Percentiles rank a stretch among this genome's conserved stretches.
Conservation (phyloP, 345 rosid species). For the Hirschfeldia incana region DNA sequence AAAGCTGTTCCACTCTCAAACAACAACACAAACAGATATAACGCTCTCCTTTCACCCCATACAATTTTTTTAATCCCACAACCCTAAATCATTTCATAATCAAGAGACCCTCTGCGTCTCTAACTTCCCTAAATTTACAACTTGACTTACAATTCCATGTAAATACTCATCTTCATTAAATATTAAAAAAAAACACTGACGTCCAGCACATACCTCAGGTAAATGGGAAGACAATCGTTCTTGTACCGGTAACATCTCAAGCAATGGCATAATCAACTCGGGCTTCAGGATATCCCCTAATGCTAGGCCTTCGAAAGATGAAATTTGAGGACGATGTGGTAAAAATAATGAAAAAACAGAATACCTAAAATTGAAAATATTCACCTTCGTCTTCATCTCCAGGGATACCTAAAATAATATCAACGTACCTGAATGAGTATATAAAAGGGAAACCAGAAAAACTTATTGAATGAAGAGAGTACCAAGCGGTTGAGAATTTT, state of each 20-base stretch:
- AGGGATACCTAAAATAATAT: conserved; percentile 51
- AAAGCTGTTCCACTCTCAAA: conserved; percentile 8
- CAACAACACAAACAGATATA: not conserved
- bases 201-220: conserved; percentile 67
- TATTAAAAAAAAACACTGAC: conserved; percentile 5
- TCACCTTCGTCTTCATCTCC: conserved; percentile 85
- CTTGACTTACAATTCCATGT: not conserved
- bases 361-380: not conserved
- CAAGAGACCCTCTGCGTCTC: not conserved
- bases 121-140: conserved; percentile 2
- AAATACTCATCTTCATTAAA: not conserved
- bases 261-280: conserved; percentile 87
- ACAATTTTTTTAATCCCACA: not conserved
- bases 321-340: conserved; percentile 10
- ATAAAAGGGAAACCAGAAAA: conserved; percentile 1
- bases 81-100: conserved; percentile 10
- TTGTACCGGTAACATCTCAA: conserved; percentile 63
- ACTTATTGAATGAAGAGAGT: conserved; percentile 3
- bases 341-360: not conserved
- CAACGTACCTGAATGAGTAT: conserved; percentile 34
- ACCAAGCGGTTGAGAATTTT: conserved; percentile 18
- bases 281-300: conserved; percentile 89
- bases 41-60: not conserved
- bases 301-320: conserved; percentile 58
- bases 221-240: conserved; percentile 67